A percentile compares a stretch with the other conserved stretches of the same genome.
phyloP scores from a whole-genome alignment of 768 basidiomycete species.

The Strobilomyces echinocephalus region DNA sequence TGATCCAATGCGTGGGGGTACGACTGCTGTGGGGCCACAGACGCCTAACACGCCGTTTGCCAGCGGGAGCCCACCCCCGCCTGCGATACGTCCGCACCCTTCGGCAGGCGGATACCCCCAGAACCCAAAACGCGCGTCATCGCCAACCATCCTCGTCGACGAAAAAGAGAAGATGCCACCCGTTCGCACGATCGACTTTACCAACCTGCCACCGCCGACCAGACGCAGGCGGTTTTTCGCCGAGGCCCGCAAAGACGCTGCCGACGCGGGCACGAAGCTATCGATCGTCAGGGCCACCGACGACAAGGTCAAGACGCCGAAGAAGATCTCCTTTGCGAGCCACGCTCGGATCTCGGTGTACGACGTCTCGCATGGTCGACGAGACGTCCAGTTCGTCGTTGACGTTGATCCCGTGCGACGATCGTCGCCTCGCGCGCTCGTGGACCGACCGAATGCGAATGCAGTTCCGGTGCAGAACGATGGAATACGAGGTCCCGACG shows the following conservation, averaged over 20 bases:
- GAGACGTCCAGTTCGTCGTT: background rate
- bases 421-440: background rate
- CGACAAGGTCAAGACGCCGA: slow-evolving; percentile 19
- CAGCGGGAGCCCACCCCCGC: background rate
- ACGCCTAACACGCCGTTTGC: slow-evolving; percentile 8
- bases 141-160: background rate
- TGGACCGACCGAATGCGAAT: background rate
- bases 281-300: slow-evolving; percentile 7
- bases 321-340: slow-evolving; percentile 25
- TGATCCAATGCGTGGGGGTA: background rate
- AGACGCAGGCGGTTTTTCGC: slow-evolving; percentile 12
- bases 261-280: background rate
- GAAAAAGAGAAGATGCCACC: background rate
- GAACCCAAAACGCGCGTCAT: background rate
- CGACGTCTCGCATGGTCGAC: slow-evolving; percentile 9
- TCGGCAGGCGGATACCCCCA: background rate
- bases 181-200: slow-evolving; percentile 28
- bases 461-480: background rate
- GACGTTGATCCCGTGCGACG: background rate
- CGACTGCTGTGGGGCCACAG: background rate
- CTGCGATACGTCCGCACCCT: background rate
- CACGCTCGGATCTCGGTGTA: slow-evolving; percentile 22
- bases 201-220: slow-evolving; percentile 11
- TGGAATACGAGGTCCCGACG: background rate
- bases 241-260: background rate